Conservation (phyloP, 2,329 filamentous ascomycete species). For the Cercospora berteroae region DNA sequence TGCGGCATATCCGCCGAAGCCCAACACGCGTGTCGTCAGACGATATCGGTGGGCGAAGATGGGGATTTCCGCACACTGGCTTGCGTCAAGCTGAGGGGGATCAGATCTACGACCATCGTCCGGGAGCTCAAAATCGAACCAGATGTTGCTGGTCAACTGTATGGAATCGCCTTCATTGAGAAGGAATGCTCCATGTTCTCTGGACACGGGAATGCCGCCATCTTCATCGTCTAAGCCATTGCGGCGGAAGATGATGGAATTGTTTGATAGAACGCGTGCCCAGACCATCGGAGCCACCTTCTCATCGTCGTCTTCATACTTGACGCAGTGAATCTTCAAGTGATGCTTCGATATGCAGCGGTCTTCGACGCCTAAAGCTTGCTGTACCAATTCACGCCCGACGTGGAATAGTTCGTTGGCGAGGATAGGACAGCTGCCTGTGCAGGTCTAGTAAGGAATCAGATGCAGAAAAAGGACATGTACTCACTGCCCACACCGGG, state of each 20-base stretch:
- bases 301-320: constrained; percentile 43
- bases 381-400: constrained; percentile 32
- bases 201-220: constrained; percentile 30
- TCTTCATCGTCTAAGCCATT: constrained; percentile 30
- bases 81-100: constrained; percentile 2
- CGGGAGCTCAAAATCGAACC: constrained; percentile 30
- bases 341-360: constrained; percentile 47
- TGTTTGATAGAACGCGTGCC: constrained; percentile 47
- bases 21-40: constrained; percentile 53
- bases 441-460: not conserved
- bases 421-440: not conserved
- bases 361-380: constrained; percentile 31
- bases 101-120: not conserved
- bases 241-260: constrained; percentile 42
- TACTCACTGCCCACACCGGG: constrained; percentile 10
- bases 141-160: constrained; percentile 33
- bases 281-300: constrained; percentile 49
- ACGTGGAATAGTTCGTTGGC: constrained; percentile 32
- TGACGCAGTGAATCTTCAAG: constrained; percentile 47
- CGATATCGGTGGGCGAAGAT: constrained; percentile 50
- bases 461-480: not conserved
- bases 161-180: constrained; percentile 47
- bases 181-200: constrained; percentile 40
- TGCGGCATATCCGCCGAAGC: constrained; percentile 53
- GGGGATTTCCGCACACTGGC: constrained; percentile 10